Evolutionary conservation across 148 eudicot species (phyloP).

Genomic region (Rhododendron ferrugineum): DNA sequence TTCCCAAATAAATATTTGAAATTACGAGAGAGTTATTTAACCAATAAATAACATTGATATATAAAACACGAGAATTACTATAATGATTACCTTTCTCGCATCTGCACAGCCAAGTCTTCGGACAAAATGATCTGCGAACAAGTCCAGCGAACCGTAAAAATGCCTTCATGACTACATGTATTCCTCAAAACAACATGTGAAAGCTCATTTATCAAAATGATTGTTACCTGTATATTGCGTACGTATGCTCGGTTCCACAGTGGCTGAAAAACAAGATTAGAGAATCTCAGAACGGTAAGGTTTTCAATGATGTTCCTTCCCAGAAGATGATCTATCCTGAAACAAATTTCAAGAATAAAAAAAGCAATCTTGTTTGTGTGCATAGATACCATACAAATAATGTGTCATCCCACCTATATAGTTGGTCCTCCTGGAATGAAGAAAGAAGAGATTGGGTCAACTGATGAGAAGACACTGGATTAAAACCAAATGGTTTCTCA

Average conservation of each 20-base stretch:
- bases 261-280: constrained; percentile 37
- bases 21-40: background rate
- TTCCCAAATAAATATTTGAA: constrained; percentile 1
- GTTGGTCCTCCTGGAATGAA: constrained; percentile 25
- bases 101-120: constrained; percentile 18
- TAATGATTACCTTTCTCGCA: constrained; percentile 17
- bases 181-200: background rate
- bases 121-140: constrained; percentile 19
- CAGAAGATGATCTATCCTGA: constrained; percentile 38
- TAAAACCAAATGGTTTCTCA: constrained; percentile 38
- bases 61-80: background rate
- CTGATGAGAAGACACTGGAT: constrained; percentile 22
- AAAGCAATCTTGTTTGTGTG: background rate
- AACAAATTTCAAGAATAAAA: background rate
- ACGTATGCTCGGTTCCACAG: constrained; percentile 32
- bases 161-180: background rate
- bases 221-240: constrained; percentile 31
- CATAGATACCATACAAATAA: background rate
- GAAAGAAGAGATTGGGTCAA: constrained; percentile 27
- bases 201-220: background rate
- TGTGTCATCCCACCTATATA: constrained; percentile 18
- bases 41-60: background rate
- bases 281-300: constrained; percentile 39
- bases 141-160: background rate
- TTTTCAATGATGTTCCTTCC: constrained; percentile 41